Evolutionary conservation across 495 filamentous ascomycete genomes (phyloP).

Genomic region (Aspergillus carlsbadensis): DNA sequence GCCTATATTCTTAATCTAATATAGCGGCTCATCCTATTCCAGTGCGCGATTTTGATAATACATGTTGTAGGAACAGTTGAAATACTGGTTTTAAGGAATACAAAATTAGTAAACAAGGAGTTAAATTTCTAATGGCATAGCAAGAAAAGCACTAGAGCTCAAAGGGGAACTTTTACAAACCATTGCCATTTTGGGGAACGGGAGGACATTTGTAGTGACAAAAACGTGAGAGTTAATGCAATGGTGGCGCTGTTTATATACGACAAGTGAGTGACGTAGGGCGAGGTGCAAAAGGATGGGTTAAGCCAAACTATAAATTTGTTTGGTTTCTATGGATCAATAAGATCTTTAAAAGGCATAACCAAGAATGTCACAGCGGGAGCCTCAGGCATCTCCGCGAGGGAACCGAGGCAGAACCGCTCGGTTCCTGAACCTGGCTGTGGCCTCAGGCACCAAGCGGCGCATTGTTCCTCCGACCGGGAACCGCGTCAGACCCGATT

Average conservation of each 20-base stretch:
- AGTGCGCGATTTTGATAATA: constrained; percentile 6
- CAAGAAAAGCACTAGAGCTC: constrained; percentile 7
- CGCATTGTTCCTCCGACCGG: too few species aligned
- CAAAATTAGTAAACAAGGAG: constrained; percentile 1
- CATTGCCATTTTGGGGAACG: constrained; percentile 4
- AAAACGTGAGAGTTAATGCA: background rate
- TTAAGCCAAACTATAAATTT: background rate
- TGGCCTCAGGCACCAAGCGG: too few species aligned
- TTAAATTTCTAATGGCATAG: constrained; percentile 2
- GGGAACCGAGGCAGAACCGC: too few species aligned
- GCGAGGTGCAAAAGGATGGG: too few species aligned
- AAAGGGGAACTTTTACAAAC: background rate
- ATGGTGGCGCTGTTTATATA: constrained; percentile 3
- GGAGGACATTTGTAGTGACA: constrained; percentile 1
- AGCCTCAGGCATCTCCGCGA: too few species aligned
- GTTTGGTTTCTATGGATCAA: background rate
- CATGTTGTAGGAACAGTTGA: constrained; percentile 5
- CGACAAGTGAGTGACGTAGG: constrained; percentile 1
- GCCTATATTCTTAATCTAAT: background rate
- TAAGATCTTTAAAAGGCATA: too few species aligned
- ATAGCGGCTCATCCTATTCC: background rate
- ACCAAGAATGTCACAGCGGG: too few species aligned
- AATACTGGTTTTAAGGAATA: constrained; percentile 2
- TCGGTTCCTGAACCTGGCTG: too few species aligned
- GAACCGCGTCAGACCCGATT: too few species aligned